Percentiles rank a stretch among this genome's conserved stretches.
These are phyloP conservation scores for Orbilia javanica DNA, from an alignment of 2,329 filamentous ascomycete species.

Conservation along the genomic window DNA sequence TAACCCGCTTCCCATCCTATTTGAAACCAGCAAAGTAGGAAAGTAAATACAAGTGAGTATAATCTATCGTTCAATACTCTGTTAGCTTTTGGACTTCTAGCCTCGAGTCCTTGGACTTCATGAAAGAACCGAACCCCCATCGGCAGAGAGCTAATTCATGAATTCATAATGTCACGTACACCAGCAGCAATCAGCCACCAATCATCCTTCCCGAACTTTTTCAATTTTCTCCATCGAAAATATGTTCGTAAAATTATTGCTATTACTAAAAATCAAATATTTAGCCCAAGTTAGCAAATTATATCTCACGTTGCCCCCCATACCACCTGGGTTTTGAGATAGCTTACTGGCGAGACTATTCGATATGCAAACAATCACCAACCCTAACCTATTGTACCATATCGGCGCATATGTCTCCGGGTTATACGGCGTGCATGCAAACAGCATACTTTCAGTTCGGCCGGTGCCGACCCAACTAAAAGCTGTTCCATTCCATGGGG, in stretches of 20 bases:
- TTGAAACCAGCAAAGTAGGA: slow-evolving; percentile 57
- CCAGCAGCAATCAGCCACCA: slow-evolving; percentile 62
- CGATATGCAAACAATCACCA: slow-evolving; percentile 61
- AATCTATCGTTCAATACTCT: slow-evolving; percentile 4
- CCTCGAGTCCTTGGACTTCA: too few relatives aligned
- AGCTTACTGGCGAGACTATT: slow-evolving; percentile 61
- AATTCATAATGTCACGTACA: too few relatives aligned
- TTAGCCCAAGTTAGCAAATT: not conserved
- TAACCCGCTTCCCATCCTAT: slow-evolving; percentile 52
- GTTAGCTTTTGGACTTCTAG: not conserved
- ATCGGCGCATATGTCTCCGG: slow-evolving; percentile 58
- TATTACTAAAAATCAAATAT: slow-evolving; percentile 57
- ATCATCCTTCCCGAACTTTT: slow-evolving; percentile 62
- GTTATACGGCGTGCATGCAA: slow-evolving; percentile 59
- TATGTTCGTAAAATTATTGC: slow-evolving; percentile 61
- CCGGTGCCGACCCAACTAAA: slow-evolving; percentile 49
- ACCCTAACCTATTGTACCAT: slow-evolving; percentile 62
- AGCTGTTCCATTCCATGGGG: slow-evolving; percentile 50
- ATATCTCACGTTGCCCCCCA: not conserved
- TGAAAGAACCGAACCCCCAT: not conserved
- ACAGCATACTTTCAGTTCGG: slow-evolving; percentile 24
- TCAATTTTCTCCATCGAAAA: slow-evolving; percentile 61
- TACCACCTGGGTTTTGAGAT: not conserved
- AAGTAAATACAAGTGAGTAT: slow-evolving; percentile 52
- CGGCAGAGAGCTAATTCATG: slow-evolving; percentile 1